phyloP scores from a whole-genome alignment of 768 basidiomycete species.

The Auricularia cornea region DNA sequence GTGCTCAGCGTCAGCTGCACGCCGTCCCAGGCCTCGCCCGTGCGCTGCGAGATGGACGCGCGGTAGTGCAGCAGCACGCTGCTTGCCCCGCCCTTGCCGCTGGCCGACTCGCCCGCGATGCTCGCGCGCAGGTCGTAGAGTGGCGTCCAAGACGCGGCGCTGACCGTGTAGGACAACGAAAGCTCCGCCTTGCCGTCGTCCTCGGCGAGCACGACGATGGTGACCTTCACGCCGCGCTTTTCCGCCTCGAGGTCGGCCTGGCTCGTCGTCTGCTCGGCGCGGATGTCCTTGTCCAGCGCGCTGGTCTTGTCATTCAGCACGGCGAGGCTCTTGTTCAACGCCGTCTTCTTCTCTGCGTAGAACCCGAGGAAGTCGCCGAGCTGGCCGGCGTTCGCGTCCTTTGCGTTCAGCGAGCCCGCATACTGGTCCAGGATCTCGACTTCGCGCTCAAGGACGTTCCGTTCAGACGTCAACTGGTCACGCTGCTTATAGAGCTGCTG shows the following conservation, averaged over 20 bases:
- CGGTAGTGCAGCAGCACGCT: conserved; percentile 44
- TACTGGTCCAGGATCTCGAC: conserved; percentile 36
- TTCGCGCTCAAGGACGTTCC: conserved; percentile 31
- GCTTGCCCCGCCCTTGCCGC: conserved; percentile 28
- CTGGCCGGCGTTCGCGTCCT: conserved; percentile 13
- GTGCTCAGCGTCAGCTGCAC: conserved; percentile 47
- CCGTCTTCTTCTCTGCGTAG: conserved; percentile 31
- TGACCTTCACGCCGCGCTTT: conserved; percentile 23
- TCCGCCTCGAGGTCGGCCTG: conserved; percentile 4
- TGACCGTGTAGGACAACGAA: conserved; percentile 50
- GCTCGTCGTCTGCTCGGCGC: conserved; percentile 20
- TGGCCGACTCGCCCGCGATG: conserved; percentile 27
- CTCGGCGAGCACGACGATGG: conserved; percentile 36
- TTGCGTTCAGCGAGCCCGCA: conserved; percentile 34
- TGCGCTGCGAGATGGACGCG: conserved; percentile 43
- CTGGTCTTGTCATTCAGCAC: conserved; percentile 35
- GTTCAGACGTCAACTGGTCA: not conserved
- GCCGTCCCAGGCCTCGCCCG: conserved; percentile 55
- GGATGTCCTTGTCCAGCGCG: conserved; percentile 32
- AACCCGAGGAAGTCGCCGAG: conserved; percentile 33
- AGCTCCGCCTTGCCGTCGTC: conserved; percentile 31
- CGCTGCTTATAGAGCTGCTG: not conserved
- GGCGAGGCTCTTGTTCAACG: conserved; percentile 26
- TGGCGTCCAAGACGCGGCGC: conserved; percentile 41
- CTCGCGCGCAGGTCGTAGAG: conserved; percentile 52